Conservation (phyloP, 2,329 filamentous ascomycete species). For the Xylariaceae sp. region DNA sequence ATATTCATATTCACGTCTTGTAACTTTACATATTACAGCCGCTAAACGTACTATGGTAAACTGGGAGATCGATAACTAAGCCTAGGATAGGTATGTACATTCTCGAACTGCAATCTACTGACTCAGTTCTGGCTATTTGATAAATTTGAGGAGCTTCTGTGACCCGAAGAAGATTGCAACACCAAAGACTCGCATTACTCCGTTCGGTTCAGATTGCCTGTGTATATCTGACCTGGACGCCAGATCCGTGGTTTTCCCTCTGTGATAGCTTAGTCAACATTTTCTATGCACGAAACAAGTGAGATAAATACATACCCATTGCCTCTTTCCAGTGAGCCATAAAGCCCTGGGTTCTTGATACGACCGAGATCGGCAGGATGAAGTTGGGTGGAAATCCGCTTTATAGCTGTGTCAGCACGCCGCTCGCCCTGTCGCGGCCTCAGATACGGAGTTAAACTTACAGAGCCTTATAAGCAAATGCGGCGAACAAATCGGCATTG, state of each 20-base stretch:
- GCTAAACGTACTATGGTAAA: too few relatives aligned
- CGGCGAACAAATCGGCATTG: constrained; percentile 31
- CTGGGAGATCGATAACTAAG: too few relatives aligned
- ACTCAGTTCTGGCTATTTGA: too few relatives aligned
- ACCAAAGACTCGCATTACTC: neutral
- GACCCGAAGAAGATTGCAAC: neutral
- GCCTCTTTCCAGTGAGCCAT: constrained; percentile 34
- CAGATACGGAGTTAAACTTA: neutral
- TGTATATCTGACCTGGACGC: constrained; percentile 25
- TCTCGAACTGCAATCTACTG: too few relatives aligned
- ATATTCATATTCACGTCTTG: too few relatives aligned
- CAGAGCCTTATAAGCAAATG: constrained; percentile 31
- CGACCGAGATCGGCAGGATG: constrained; percentile 29
- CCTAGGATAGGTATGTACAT: too few relatives aligned
- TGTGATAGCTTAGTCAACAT: constrained; percentile 4
- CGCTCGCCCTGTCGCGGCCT: neutral
- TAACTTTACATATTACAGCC: too few relatives aligned
- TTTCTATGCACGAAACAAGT: too few relatives aligned
- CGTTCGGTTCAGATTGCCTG: constrained; percentile 20
- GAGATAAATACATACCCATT: constrained; percentile 23
- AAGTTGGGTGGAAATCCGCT: constrained; percentile 28
- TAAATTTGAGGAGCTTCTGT: too few relatives aligned
- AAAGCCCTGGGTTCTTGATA: constrained; percentile 29
- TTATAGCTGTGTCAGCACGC: constrained; percentile 6
- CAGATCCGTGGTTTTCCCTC: constrained; percentile 24